Conservation (phyloP, 192 early-diverging fungal species). For the Chytriomyces hyalinus region DNA sequence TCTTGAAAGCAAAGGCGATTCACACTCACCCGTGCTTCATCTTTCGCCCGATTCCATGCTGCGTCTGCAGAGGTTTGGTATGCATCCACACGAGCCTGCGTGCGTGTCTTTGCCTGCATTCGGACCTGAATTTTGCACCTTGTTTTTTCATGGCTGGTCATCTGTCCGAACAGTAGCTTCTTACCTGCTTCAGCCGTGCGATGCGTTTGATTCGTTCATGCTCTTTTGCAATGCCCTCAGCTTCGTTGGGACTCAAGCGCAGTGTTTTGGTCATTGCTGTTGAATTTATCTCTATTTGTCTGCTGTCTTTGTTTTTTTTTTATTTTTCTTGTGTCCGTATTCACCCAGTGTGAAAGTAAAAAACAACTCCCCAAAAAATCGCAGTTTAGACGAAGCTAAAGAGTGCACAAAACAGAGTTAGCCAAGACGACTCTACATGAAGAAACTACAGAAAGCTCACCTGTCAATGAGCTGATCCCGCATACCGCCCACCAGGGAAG, state of each 20-base stretch:
- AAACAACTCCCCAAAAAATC: background rate
- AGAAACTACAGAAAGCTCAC: background rate
- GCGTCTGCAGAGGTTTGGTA: constrained; percentile 8
- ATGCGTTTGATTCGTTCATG: constrained; percentile 2
- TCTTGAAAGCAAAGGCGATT: too few species aligned
- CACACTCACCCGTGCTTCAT: constrained; percentile 1
- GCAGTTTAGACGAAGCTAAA: constrained; percentile 8
- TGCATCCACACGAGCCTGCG: background rate
- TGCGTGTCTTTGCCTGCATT: background rate
- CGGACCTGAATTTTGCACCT: constrained; percentile 13
- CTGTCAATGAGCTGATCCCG: constrained; percentile 90
- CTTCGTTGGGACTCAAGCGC: constrained; percentile 19
- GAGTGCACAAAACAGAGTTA: background rate
- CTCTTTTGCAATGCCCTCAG: background rate
- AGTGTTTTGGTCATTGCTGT: background rate
- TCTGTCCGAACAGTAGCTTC: too few species aligned
- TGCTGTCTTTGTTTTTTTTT: too few species aligned
- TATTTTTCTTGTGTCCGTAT: too few species aligned
- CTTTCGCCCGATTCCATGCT: background rate
- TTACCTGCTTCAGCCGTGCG: constrained; percentile 5
- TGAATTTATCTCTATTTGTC: background rate
- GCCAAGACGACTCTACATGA: background rate
- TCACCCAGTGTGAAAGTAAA: background rate
- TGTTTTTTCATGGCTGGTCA: background rate
- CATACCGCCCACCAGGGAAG: constrained; percentile 91